Percentiles rank a stretch among this genome's conserved stretches.
phyloP scores from a whole-genome alignment of 2,329 filamentous ascomycete species.

The Penicillium sp. region DNA sequence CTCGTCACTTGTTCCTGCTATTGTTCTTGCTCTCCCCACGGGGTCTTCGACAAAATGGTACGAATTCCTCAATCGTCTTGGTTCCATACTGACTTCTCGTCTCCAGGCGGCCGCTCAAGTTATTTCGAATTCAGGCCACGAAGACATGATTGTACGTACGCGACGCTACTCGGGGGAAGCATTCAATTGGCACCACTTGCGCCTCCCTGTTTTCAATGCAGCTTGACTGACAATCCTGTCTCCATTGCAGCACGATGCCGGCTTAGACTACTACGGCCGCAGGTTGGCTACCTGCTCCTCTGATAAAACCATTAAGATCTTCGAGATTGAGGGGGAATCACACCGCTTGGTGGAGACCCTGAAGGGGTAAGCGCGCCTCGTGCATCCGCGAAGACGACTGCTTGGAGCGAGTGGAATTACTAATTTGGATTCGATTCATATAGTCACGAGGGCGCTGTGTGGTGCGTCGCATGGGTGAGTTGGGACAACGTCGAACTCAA shows the following conservation, averaged over 20 bases:
- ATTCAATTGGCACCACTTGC: conserved; percentile 7
- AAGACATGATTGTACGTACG: conserved; percentile 96
- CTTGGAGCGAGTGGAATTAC: not conserved
- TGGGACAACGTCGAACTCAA: not conserved
- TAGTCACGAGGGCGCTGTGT: conserved; percentile 95
- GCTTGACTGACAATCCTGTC: conserved; percentile 4
- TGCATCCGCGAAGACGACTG: not conserved
- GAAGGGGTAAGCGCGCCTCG: conserved; percentile 66
- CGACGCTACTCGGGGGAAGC: conserved; percentile 1
- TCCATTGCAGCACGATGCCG: conserved; percentile 77
- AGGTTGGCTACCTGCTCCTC: conserved; percentile 96
- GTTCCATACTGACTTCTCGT: conserved; percentile 12
- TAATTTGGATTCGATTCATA: not conserved
- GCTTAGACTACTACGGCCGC: conserved; percentile 96
- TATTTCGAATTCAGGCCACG: conserved; percentile 83
- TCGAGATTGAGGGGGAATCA: conserved; percentile 90
- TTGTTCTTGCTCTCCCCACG: conserved; percentile 11
- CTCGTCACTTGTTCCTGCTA: conserved; percentile 9
- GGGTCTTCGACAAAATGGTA: conserved; percentile 25
- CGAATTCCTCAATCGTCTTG: not conserved
- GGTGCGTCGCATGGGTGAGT: conserved; percentile 86
- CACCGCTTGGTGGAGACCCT: conserved; percentile 89
- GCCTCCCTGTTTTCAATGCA: not conserved
- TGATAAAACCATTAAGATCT: conserved; percentile 98
- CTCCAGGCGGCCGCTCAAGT: conserved; percentile 64